Base-by-base conservation (phyloP, 2,329 filamentous ascomycete species). In the Lecanicillium sp. region DNA sequence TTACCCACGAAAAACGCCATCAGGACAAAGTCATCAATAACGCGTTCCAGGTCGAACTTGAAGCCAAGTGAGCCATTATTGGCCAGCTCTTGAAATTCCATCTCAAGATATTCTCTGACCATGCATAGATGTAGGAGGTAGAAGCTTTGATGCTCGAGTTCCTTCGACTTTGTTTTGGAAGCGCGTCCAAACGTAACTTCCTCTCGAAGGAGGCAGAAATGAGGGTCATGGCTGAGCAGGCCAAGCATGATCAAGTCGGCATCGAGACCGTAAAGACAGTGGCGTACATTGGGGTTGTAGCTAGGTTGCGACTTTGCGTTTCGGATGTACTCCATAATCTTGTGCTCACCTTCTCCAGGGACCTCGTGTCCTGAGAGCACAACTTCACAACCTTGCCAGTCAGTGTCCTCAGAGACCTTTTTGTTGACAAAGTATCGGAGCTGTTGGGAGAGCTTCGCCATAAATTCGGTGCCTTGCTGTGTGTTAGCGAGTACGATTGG, bases 1-100 rank as follows among this genome's bases (percentile, higher is more conserved):
- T 98, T 98, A 58, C 92, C 92, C 53, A 98, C 87, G 61, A 98
- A 98, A 68, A 98, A 98, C 34, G 89, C 90, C 88, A 98, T 96
- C 44, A 98, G 77, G 58, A 98, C 97, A 62, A 98, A 98, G 69
- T 98, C 92, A 59, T 98, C 92, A 65, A 98, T 97, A 55, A 98
- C 80, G 47, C 84, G 79, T 68, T 98, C 92, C 73, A 98, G 83
- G 56, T 98, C 85, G 57, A 94, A 98, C 35, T 78, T 69, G 52
- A 96, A 89, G 29, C 68, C 71, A 50, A 95, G 69, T 50, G 70
- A 68, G 14, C 81, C 84, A 17, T 83, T 75, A 54, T 81, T 66
- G 60, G 92, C 81, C 50, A 98, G 67, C 47, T 96, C 89, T 61
- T 96, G 89, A 57, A 98, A 98, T 58, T 98, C 92, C 58, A 97